Percentiles rank a stretch among this genome's conserved stretches.
phyloP scores from a whole-genome alignment of 306 rosid genomes.

The Canavalia gladiata region DNA sequence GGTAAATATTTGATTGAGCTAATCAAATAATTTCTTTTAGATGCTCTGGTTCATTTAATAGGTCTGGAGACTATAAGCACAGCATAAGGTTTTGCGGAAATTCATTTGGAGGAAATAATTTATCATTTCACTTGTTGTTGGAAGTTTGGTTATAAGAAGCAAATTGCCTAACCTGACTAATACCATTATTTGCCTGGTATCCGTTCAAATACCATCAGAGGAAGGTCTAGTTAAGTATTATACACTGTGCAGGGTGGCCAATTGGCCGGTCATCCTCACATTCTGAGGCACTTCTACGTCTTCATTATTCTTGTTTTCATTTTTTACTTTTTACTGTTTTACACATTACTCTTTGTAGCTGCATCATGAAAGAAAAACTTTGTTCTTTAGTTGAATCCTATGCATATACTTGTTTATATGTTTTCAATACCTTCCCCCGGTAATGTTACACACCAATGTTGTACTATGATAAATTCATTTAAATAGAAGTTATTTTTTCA shows the following conservation, averaged over 20 bases:
- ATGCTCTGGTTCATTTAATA: constrained; percentile 30
- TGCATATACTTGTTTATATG: background rate
- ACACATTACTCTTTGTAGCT: background rate
- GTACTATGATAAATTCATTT: background rate
- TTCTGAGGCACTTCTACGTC: constrained; percentile 13
- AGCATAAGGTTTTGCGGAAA: background rate
- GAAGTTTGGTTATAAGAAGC: constrained; percentile 15
- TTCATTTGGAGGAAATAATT: constrained; percentile 40
- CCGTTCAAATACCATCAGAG: background rate
- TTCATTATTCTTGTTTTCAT: constrained; percentile 19
- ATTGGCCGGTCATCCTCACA: constrained; percentile 31
- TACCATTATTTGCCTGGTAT: background rate
- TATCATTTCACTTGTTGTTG: constrained; percentile 9
- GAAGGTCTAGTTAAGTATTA: constrained; percentile 29
- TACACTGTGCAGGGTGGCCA: constrained; percentile 1
- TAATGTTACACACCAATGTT: constrained; percentile 9
- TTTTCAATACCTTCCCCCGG: background rate
- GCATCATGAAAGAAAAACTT: background rate
- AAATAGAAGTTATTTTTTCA: background rate
- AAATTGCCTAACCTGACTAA: constrained; percentile 7
- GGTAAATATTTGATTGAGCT: constrained; percentile 64
- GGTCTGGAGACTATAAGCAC: constrained; percentile 21
- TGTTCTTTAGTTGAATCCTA: constrained; percentile 9
- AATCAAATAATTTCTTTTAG: constrained; percentile 24
- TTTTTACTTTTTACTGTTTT: constrained; percentile 12